Percentiles rank a stretch among this genome's conserved stretches.
phyloP scores from a whole-genome alignment of 2,329 filamentous ascomycete genomes.

The Boeremia lycopersici region DNA sequence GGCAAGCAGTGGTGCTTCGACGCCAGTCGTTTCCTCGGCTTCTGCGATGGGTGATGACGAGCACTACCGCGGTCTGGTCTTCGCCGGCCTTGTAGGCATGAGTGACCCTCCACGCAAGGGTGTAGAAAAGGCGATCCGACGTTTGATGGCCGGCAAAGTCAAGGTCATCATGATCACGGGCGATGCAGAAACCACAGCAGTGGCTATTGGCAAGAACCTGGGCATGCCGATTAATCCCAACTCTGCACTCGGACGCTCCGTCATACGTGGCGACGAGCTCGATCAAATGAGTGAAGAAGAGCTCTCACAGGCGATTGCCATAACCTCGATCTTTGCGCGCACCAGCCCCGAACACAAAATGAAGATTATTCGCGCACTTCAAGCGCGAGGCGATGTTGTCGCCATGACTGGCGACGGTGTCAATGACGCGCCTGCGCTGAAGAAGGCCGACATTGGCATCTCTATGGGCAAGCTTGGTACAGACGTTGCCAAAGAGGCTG shows the following conservation, averaged over 20 bases:
- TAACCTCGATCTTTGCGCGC: constrained; percentile 92
- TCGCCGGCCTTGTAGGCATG: constrained; percentile 95
- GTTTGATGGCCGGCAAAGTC: constrained; percentile 90
- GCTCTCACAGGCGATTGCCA: constrained; percentile 80
- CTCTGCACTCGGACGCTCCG: constrained; percentile 66
- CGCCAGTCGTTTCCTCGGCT: constrained; percentile 30
- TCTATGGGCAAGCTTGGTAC: constrained; percentile 95
- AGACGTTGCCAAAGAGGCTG: constrained; percentile 94
- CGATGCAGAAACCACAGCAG: constrained; percentile 90
- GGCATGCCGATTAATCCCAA: constrained; percentile 81
- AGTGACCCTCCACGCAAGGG: constrained; percentile 92
- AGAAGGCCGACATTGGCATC: constrained; percentile 97
- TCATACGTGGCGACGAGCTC: constrained; percentile 89
- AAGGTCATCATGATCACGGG: constrained; percentile 99
- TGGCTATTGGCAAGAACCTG: constrained; percentile 93
- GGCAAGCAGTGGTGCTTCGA: constrained; percentile 39
- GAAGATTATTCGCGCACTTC: constrained; percentile 91
- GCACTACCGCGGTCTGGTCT: constrained; percentile 80
- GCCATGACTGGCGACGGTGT: constrained; percentile 99
- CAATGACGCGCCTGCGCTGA: constrained; percentile 94
- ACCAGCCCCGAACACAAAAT: constrained; percentile 98
- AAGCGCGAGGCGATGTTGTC: constrained; percentile 92
- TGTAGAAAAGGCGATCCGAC: constrained; percentile 85
- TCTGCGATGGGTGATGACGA: constrained; percentile 65
- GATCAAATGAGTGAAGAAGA: constrained; percentile 88